These are phyloP conservation scores for Hericium erinaceus DNA, from an alignment of 768 basidiomycete species.

Conservation along the genomic window DNA sequence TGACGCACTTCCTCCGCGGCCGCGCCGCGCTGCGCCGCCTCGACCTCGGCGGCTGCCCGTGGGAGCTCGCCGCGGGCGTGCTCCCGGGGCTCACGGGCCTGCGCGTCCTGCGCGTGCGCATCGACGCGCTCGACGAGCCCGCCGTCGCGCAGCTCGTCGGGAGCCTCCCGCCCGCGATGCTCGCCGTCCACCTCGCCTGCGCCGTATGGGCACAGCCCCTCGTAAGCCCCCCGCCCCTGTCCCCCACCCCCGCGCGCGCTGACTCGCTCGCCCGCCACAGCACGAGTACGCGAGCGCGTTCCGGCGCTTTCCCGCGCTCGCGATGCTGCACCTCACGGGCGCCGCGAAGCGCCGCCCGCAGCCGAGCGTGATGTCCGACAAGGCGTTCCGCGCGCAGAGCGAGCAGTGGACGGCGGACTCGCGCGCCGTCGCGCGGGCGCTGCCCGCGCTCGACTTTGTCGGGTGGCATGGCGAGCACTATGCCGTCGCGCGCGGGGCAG, in stretches of 20 bases:
- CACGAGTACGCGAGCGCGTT: conserved; percentile 45
- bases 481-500: conserved; percentile 41
- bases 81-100: conserved; percentile 43
- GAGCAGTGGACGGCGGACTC: conserved; percentile 45
- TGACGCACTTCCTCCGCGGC: conserved; percentile 43
- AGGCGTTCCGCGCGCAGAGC: conserved; percentile 48
- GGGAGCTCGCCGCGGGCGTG: conserved; percentile 45
- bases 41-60: conserved; percentile 58
- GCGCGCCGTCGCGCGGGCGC: conserved; percentile 36
- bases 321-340: conserved; percentile 52
- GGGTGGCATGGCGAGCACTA: conserved; percentile 73
- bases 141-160: conserved; percentile 30
- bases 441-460: conserved; percentile 52
- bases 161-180: conserved; percentile 29
- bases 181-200: conserved; percentile 44
- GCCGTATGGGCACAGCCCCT: conserved; percentile 41
- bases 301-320: conserved; percentile 36
- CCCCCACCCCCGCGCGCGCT: not conserved
- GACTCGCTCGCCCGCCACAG: conserved; percentile 20
- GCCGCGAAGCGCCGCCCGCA: conserved; percentile 40
- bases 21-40: conserved; percentile 42
- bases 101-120: conserved; percentile 48
- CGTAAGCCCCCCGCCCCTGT: conserved; percentile 24
- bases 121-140: conserved; percentile 36
- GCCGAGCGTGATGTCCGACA: conserved; percentile 49